Evolutionary conservation across 1,284 basidiomycete genomes (phyloP).

Genomic region (Inonotus hispidus): DNA sequence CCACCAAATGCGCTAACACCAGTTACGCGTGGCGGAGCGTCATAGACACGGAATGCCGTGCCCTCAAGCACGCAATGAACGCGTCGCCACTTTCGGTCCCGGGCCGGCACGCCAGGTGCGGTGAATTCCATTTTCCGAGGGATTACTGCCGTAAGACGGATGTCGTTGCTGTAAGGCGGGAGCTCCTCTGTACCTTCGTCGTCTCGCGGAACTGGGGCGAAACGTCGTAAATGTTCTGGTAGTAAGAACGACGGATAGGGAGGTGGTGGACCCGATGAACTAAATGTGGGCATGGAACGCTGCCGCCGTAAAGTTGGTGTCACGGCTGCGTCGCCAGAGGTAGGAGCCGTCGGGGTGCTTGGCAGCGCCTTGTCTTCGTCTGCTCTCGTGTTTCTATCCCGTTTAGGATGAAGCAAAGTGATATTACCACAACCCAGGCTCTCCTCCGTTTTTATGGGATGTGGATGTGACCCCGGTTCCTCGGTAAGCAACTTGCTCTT

Average conservation of each 20-base stretch:
- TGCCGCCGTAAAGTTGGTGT: slow-evolving; percentile 36
- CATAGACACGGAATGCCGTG: slow-evolving; percentile 83
- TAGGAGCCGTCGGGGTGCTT: background rate
- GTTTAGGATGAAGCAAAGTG: background rate
- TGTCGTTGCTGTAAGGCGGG: slow-evolving; percentile 77
- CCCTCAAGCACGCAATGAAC: slow-evolving; percentile 91
- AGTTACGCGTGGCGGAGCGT: slow-evolving; percentile 45
- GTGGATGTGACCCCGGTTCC: background rate
- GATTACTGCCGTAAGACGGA: slow-evolving; percentile 83
- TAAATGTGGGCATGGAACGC: slow-evolving; percentile 55
- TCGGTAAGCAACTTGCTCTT: background rate
- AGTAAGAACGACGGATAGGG: slow-evolving; percentile 42
- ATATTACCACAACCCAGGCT: background rate
- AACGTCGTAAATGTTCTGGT: slow-evolving; percentile 1
- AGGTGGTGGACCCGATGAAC: slow-evolving; percentile 40
- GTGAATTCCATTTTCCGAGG: slow-evolving; percentile 94
- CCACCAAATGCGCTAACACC: slow-evolving; percentile 51
- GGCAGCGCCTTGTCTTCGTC: background rate
- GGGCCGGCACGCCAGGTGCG: slow-evolving; percentile 79
- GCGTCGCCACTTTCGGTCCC: slow-evolving; percentile 88
- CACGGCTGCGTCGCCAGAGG: slow-evolving; percentile 1
- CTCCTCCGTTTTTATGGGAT: background rate
- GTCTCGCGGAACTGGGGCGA: slow-evolving; percentile 29
- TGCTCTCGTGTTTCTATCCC: background rate
- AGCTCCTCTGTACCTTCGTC: slow-evolving; percentile 82